A percentile compares a stretch with the other conserved stretches of the same genome.
Evolutionary conservation across 1,139 yeast species (phyloP).

Genomic region (Maudiozyma humilis): DNA sequence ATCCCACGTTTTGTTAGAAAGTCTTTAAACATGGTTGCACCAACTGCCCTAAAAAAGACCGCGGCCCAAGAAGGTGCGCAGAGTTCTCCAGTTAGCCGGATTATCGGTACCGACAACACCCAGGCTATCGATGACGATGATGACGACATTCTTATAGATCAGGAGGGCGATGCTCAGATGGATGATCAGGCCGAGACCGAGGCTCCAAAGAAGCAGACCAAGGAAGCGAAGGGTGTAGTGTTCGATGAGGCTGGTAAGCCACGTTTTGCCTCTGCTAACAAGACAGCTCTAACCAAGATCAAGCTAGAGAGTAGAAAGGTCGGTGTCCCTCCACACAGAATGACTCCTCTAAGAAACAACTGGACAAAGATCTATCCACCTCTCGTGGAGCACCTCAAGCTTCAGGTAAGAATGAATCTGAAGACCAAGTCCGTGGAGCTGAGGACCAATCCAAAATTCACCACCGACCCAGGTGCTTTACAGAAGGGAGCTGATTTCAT

Average conservation of each 20-base stretch:
- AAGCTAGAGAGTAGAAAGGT: slow-evolving; percentile 82
- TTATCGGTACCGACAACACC: slow-evolving; percentile 24
- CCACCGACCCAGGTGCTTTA: slow-evolving; percentile 86
- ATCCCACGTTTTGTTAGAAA: too few relatives aligned
- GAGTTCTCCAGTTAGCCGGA: slow-evolving; percentile 14
- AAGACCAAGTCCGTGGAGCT: slow-evolving; percentile 78
- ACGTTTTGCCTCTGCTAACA: slow-evolving; percentile 67
- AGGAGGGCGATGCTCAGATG: slow-evolving; percentile 35
- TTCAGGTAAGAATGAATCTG: slow-evolving; percentile 93
- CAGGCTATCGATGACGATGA: slow-evolving; percentile 33
- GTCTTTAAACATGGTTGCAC: slow-evolving; percentile 51
- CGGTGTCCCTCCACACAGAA: slow-evolving; percentile 92
- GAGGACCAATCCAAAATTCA: slow-evolving; percentile 66
- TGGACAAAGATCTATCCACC: slow-evolving; percentile 97
- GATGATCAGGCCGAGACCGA: slow-evolving; percentile 21
- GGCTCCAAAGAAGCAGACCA: slow-evolving; percentile 21
- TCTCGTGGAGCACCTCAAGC: slow-evolving; percentile 82
- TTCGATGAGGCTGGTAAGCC: slow-evolving; percentile 89
- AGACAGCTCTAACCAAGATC: slow-evolving; percentile 52
- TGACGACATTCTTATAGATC: slow-evolving; percentile 67
- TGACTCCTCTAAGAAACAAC: slow-evolving; percentile 79
- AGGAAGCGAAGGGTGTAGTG: slow-evolving; percentile 46
- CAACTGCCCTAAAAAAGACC: slow-evolving; percentile 43
- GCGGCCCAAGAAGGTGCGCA: slow-evolving; percentile 16
- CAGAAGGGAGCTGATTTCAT: slow-evolving; percentile 97